phyloP scores from a whole-genome alignment of 441 rosid species.

The Flueggea neowawraea region DNA sequence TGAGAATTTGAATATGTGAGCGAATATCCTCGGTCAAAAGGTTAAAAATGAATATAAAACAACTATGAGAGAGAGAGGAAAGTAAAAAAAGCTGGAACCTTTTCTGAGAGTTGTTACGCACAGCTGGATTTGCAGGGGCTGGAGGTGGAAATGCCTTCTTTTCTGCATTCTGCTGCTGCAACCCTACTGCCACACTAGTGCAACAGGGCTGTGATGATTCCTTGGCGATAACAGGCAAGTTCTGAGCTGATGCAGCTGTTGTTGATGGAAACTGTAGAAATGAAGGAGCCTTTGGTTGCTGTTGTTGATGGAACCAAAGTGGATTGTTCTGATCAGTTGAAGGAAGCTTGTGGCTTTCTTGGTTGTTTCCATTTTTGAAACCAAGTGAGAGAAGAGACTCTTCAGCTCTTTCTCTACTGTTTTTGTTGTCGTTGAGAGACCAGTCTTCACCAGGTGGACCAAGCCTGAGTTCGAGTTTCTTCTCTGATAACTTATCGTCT shows the following conservation, averaged over 20 bases:
- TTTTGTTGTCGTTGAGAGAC: conserved; percentile 22
- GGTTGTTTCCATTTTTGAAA: conserved; percentile 24
- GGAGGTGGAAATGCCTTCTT: conserved; percentile 39
- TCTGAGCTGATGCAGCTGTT: conserved; percentile 12
- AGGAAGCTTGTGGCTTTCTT: conserved; percentile 15
- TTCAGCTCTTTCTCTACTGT: conserved; percentile 24
- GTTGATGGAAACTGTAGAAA: conserved; percentile 37
- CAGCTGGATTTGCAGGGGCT: conserved; percentile 33
- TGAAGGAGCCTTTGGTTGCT: conserved; percentile 25
- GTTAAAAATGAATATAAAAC: background rate
- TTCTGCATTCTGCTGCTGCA: conserved; percentile 36
- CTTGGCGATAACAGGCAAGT: conserved; percentile 31
- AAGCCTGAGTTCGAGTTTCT: conserved; percentile 83
- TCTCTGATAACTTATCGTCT: conserved; percentile 34
- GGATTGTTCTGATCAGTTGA: conserved; percentile 19
- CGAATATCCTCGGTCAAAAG: conserved; percentile 40
- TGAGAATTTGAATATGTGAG: conserved; percentile 20
- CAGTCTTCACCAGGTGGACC: conserved; percentile 83
- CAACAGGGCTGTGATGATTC: conserved; percentile 52
- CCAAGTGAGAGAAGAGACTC: conserved; percentile 47
- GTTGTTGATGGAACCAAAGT: conserved; percentile 31
- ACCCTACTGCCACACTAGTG: conserved; percentile 35
- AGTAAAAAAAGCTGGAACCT: conserved; percentile 49
- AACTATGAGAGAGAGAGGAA: conserved; percentile 8
- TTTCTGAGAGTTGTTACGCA: conserved; percentile 72